These are phyloP conservation scores for Alternaria rosae DNA, from an alignment of 2,329 filamentous ascomycete species.

Conservation along the genomic window DNA sequence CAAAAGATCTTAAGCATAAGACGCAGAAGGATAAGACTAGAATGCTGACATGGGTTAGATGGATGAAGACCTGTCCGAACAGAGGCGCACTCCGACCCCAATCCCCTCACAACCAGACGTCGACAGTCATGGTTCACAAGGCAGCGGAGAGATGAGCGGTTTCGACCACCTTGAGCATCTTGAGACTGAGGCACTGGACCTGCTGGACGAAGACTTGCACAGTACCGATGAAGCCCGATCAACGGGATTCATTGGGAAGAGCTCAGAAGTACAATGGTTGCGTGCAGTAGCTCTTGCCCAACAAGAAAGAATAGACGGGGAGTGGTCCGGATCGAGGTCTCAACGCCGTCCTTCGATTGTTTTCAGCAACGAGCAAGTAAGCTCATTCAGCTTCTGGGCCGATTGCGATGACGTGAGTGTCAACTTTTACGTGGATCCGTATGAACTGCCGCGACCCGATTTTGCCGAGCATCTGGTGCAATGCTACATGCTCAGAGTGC, in stretches of 20 bases:
- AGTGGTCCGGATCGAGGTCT: constrained; percentile 1
- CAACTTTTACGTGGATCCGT: constrained; percentile 37
- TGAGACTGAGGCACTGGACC: constrained; percentile 28
- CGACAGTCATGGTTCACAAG: constrained; percentile 26
- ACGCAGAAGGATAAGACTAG: neutral
- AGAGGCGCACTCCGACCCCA: constrained; percentile 17
- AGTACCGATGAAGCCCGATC: constrained; percentile 33
- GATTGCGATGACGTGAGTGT: constrained; percentile 37
- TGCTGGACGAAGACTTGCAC: constrained; percentile 41
- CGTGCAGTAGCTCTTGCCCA: constrained; percentile 34
- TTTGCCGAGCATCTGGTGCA: constrained; percentile 43
- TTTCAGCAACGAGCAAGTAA: constrained; percentile 37
- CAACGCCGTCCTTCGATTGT: constrained; percentile 15
- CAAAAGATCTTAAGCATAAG: neutral
- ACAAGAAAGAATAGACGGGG: constrained; percentile 24
- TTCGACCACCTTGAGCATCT: constrained; percentile 20
- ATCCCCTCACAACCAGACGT: constrained; percentile 26
- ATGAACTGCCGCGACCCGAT: constrained; percentile 42
- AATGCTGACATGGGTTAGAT: constrained; percentile 29
- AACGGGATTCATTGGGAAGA: constrained; percentile 46
- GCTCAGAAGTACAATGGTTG: constrained; percentile 45
- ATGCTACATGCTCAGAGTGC: constrained; percentile 50
- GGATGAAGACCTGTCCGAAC: constrained; percentile 37
- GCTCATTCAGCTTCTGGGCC: constrained; percentile 43
- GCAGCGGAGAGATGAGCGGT: constrained; percentile 10